Conservation (phyloP, 2,329 filamentous ascomycete genomes). For the Paecilomyces formosus region DNA sequence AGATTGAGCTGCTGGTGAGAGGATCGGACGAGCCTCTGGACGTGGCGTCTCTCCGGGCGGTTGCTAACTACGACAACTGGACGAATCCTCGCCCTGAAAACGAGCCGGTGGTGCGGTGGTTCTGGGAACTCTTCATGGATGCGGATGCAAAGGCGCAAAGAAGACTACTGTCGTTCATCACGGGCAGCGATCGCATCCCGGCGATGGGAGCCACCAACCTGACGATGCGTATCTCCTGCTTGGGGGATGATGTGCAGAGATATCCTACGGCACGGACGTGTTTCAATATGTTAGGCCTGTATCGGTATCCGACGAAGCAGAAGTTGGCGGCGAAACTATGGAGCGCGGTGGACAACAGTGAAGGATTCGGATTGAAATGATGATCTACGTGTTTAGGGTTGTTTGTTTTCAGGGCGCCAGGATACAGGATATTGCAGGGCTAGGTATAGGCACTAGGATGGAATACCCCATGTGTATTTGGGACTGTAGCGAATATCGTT, state of each 20-base stretch:
- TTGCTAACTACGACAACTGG: slow-evolving; percentile 81
- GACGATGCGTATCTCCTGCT: slow-evolving; percentile 65
- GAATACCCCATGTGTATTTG: not conserved
- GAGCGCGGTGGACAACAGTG: slow-evolving; percentile 81
- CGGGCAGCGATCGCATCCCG: slow-evolving; percentile 82
- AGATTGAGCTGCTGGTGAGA: slow-evolving; percentile 80
- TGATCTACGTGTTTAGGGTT: slow-evolving; percentile 13
- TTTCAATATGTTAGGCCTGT: slow-evolving; percentile 78
- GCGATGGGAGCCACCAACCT: slow-evolving; percentile 78
- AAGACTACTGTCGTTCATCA: slow-evolving; percentile 76
- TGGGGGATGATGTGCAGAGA: slow-evolving; percentile 65
- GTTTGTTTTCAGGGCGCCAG: not conserved
- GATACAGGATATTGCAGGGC: not conserved
- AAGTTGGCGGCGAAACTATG: slow-evolving; percentile 67
- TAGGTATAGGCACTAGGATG: not conserved
- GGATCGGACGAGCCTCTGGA: slow-evolving; percentile 80
- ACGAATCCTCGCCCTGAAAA: slow-evolving; percentile 43
- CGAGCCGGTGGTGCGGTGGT: slow-evolving; percentile 71
- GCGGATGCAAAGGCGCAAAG: slow-evolving; percentile 63
- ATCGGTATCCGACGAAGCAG: slow-evolving; percentile 59
- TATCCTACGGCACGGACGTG: slow-evolving; percentile 85
- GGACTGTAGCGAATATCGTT: not conserved
- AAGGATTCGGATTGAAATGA: slow-evolving; percentile 84
- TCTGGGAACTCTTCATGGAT: slow-evolving; percentile 73
- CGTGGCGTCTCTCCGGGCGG: slow-evolving; percentile 64